A percentile compares a stretch with the other conserved stretches of the same genome.
Conservation (phyloP, 1,284 basidiomycete species). For the Mycena sp. region DNA sequence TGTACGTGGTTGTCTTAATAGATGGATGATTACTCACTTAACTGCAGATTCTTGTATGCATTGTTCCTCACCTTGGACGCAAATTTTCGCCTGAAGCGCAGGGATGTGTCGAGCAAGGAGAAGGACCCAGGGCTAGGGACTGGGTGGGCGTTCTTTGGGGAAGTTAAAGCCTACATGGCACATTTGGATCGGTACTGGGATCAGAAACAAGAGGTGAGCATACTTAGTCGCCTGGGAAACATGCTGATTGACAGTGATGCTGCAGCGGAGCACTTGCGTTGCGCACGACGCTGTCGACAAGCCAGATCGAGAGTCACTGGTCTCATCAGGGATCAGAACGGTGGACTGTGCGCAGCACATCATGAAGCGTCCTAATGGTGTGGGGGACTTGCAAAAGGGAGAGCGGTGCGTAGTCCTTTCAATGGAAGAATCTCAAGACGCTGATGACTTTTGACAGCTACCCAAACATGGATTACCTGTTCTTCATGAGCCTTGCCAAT, state of each 20-base stretch:
- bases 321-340: constrained; percentile 11
- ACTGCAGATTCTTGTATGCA: constrained; percentile 27
- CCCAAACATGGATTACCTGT: constrained; percentile 12
- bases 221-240: not conserved
- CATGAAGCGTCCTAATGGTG: constrained; percentile 10
- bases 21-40: too few species aligned
- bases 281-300: not conserved
- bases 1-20: too few species aligned
- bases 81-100: constrained; percentile 31
- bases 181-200: constrained; percentile 28
- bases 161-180: constrained; percentile 31
- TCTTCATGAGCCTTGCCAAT: not conserved
- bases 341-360: constrained; percentile 21
- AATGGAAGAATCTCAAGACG: not conserved
- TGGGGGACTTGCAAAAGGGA: constrained; percentile 20
- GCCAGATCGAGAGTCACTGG: not conserved
- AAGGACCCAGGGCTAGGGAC: constrained; percentile 32
- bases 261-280: constrained; percentile 6
- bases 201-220: not conserved
- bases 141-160: constrained; percentile 38
- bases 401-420: constrained; percentile 7
- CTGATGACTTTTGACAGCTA: not conserved
- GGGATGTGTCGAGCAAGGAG: constrained; percentile 32
- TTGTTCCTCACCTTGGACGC: constrained; percentile 30
- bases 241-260: not conserved